A percentile compares a stretch with the other conserved stretches of the same genome.
Conservation (phyloP, 1,284 basidiomycete species). For the Puccinia horiana region DNA sequence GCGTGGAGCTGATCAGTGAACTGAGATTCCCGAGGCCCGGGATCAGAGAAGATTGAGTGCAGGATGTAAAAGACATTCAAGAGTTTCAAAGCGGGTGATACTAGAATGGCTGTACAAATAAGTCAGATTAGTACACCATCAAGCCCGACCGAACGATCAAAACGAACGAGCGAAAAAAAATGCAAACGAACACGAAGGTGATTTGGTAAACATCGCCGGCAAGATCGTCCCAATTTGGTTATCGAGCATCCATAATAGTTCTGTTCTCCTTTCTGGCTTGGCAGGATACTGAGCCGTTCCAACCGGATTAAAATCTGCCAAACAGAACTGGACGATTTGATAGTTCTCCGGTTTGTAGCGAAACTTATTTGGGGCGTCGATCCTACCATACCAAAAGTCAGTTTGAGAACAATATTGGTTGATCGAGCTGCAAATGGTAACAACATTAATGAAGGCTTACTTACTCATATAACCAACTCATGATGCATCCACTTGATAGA, state of each 20-base stretch:
- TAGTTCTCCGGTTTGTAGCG: slow-evolving; percentile 45
- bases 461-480: slow-evolving; percentile 41
- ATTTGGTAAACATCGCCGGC: not conserved
- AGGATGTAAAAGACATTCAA: slow-evolving; percentile 5
- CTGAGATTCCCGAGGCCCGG: not conserved
- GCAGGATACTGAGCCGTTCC: not conserved
- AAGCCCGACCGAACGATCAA: not conserved
- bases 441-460: not conserved
- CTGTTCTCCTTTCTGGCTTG: not conserved
- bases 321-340: slow-evolving; percentile 22
- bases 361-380: slow-evolving; percentile 34
- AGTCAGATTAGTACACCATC: not conserved
- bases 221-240: not conserved
- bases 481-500: slow-evolving; percentile 10
- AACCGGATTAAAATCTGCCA: slow-evolving; percentile 27
- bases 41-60: slow-evolving; percentile 5
- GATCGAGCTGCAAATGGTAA: not conserved
- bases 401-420: not conserved
- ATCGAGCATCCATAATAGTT: not conserved
- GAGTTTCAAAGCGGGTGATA: slow-evolving; percentile 11
- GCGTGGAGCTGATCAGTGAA: not conserved
- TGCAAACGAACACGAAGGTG: slow-evolving; percentile 9
- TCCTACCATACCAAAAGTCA: not conserved
- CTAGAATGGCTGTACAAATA: not conserved
- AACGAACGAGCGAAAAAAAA: not conserved